These are phyloP conservation scores for Escallonia herrerae DNA, from an alignment of 129 eudicot species.

Conservation along the genomic window DNA sequence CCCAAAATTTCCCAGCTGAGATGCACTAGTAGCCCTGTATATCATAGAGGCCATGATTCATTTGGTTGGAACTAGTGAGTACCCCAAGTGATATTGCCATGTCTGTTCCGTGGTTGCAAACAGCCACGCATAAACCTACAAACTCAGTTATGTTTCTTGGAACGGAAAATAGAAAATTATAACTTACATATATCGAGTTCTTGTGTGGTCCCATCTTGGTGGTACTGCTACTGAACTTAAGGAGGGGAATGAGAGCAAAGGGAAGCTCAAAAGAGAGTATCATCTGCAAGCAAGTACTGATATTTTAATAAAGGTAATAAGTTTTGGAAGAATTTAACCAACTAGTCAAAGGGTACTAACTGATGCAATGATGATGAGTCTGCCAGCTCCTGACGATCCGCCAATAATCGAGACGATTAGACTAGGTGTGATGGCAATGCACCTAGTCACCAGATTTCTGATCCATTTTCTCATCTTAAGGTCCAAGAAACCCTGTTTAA, in stretches of 20 bases:
- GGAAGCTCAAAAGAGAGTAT: neutral
- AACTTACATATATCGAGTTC: slow-evolving; percentile 12
- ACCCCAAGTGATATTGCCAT: too few species aligned
- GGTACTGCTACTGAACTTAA: slow-evolving; percentile 6
- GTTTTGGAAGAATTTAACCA: too few species aligned
- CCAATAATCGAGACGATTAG: slow-evolving; percentile 12
- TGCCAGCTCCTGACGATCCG: slow-evolving; percentile 15
- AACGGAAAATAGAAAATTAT: neutral
- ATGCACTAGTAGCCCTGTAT: too few species aligned
- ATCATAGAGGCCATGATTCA: too few species aligned
- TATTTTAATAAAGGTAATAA: too few species aligned
- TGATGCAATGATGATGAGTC: slow-evolving; percentile 14
- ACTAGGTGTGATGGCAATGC: slow-evolving; percentile 12
- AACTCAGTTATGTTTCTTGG: too few species aligned
- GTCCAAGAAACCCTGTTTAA: slow-evolving; percentile 13
- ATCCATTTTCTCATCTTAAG: slow-evolving; percentile 11
- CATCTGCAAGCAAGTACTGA: neutral
- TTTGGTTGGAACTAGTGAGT: too few species aligned
- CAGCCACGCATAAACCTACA: too few species aligned
- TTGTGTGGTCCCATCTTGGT: slow-evolving; percentile 19
- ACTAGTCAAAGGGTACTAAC: neutral
- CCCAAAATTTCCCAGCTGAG: too few species aligned
- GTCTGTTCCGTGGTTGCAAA: too few species aligned
- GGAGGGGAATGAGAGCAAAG: neutral
- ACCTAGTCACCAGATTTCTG: slow-evolving; percentile 9